Evolutionary conservation across 106 monocot genomes (phyloP), one percentile per base, ranked within the genome.

Genomic region (Dioscorea zingiberensis): DNA sequence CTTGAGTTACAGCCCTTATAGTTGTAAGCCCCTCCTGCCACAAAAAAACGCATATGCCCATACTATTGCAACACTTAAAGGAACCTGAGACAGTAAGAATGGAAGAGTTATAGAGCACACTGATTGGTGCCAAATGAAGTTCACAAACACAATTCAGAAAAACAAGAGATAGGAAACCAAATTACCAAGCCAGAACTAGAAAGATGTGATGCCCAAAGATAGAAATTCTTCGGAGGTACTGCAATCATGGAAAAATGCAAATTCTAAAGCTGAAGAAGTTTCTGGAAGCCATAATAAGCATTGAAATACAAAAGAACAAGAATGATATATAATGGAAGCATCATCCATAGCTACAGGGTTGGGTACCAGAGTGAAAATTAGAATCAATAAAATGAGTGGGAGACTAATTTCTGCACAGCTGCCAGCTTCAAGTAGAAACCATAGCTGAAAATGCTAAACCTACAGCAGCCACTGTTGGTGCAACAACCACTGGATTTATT

Each of bases 1-100:
- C 76, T 86, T 27, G 84, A 66, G 71, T 44, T 93, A 80, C 98
- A 99, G 13, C 82, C 89, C 19, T 89, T 84, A 63, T 81, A 84
- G 68, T 78, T 71, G 54, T 89, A 99, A 45, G 93, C 98, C 24
- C 98, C 98, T 53, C 93, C 98, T 44, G 88, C 74, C 73, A 93
- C 65, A 78, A 99, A 99, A n/a, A 86, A 99, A 99, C 54, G 93
- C 89, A 80, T 84, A 89, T 54, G 93, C 98, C 98, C 98, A 99
- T 49, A 89, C 81, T 67, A 99, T 82, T 47, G 67, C 84, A 74
- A 99, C 78, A 64, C 98, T 85, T 16, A 93, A 74, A 18, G 98
- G 98, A 69, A 99, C 86, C 98, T 99, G 75, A 32, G 68, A 27
- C 27, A 67, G 15, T 29, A 32, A 38, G 10, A 10, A 38, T 38